A percentile compares a stretch with the other conserved stretches of the same genome.
These are phyloP conservation scores for Juglanconis sp. DNA, from an alignment of 2,329 filamentous ascomycete species.

Conservation along the genomic window DNA sequence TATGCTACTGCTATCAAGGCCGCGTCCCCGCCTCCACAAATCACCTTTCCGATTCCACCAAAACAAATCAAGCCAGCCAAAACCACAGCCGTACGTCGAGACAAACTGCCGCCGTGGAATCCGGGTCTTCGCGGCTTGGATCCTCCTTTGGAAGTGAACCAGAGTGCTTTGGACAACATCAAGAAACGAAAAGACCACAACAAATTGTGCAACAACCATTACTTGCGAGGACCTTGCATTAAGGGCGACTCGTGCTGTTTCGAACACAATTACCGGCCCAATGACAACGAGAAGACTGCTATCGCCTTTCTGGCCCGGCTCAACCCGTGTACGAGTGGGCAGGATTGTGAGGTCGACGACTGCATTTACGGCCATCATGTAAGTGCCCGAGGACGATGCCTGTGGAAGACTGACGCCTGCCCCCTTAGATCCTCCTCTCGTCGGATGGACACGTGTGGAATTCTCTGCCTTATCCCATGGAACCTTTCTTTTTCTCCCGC, in stretches of 20 bases:
- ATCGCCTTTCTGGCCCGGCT: slow-evolving; percentile 54
- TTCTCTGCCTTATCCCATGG: no score
- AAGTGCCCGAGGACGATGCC: slow-evolving; percentile 27
- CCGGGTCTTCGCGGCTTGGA: slow-evolving; percentile 56
- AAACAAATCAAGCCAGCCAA: slow-evolving; percentile 16
- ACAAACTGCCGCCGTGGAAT: slow-evolving; percentile 42
- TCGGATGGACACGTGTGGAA: no score
- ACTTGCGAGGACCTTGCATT: slow-evolving; percentile 53
- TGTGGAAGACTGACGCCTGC: background rate
- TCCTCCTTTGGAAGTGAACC: slow-evolving; percentile 44
- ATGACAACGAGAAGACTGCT: slow-evolving; percentile 52
- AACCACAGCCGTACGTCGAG: slow-evolving; percentile 18
- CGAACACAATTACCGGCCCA: slow-evolving; percentile 53
- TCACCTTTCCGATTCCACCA: slow-evolving; percentile 39
- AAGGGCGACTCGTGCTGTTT: slow-evolving; percentile 55
- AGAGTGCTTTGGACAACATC: slow-evolving; percentile 47
- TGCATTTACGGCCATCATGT: slow-evolving; percentile 65
- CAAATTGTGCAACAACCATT: slow-evolving; percentile 63
- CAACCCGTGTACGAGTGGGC: slow-evolving; percentile 56
- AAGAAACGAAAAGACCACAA: slow-evolving; percentile 53
- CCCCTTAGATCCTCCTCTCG: background rate
- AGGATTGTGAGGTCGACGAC: slow-evolving; percentile 54
- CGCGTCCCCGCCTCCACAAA: slow-evolving; percentile 40
- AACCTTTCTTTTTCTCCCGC: slow-evolving; percentile 1
- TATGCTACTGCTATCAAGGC: slow-evolving; percentile 42